Conservation (phyloP, 371 early-diverging fungal genomes). For the Mucor lusitanicus region DNA sequence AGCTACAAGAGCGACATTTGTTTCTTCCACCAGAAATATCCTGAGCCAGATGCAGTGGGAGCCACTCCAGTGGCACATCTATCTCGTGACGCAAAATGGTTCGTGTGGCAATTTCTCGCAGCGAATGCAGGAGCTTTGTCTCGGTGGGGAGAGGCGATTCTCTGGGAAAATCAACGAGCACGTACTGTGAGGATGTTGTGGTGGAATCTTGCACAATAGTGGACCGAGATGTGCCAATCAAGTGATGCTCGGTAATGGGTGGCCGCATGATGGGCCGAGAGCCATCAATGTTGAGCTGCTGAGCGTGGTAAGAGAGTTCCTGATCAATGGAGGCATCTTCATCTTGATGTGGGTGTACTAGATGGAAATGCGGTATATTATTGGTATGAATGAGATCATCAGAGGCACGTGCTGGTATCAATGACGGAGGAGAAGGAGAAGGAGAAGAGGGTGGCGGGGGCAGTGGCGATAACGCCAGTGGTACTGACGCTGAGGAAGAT, state of each 20-base stretch:
- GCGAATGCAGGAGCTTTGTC: constrained; percentile 17
- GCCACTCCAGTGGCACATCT: constrained; percentile 24
- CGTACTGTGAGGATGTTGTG: not conserved
- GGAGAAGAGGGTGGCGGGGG: not conserved
- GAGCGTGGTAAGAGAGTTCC: constrained; percentile 45
- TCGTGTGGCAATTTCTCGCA: constrained; percentile 19
- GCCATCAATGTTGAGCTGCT: constrained; percentile 41
- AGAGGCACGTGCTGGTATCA: not conserved
- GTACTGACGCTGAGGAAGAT: not conserved
- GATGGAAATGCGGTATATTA: not conserved
- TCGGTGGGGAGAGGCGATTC: constrained; percentile 6
- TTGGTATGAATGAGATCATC: not conserved
- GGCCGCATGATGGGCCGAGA: constrained; percentile 32
- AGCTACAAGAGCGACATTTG: constrained; percentile 39
- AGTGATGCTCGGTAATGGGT: not conserved
- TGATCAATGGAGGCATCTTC: constrained; percentile 49
- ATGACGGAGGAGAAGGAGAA: too few relatives aligned
- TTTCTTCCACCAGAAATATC: constrained; percentile 41
- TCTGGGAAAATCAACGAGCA: constrained; percentile 13
- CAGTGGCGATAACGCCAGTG: not conserved
- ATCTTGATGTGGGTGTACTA: constrained; percentile 25
- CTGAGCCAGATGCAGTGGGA: constrained; percentile 48
- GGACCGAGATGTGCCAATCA: constrained; percentile 18
- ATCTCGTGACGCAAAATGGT: constrained; percentile 21
- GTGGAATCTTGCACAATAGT: constrained; percentile 9